These are phyloP conservation scores for Biscogniauxia mediterranea DNA, from an alignment of 2,329 filamentous ascomycete genomes.

Conservation along the genomic window DNA sequence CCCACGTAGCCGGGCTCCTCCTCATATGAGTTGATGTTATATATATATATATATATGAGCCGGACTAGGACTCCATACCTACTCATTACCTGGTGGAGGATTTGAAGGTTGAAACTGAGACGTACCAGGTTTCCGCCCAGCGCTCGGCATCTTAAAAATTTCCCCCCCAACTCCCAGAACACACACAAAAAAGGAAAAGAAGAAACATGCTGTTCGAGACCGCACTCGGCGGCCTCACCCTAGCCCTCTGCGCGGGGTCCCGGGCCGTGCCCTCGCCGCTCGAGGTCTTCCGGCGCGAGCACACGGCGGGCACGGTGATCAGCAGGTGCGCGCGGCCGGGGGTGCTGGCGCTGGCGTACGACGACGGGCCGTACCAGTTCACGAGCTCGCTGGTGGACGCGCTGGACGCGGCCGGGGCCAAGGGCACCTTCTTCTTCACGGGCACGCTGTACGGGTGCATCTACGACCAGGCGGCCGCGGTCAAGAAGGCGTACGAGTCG, in stretches of 20 bases:
- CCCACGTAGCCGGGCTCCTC: neutral
- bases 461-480: slow-evolving; percentile 49
- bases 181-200: neutral
- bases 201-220: slow-evolving; percentile 28
- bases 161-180: neutral
- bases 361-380: slow-evolving; percentile 52
- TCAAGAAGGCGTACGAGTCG: slow-evolving; percentile 49
- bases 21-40: neutral
- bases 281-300: slow-evolving; percentile 40
- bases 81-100: no score
- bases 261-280: slow-evolving; percentile 37
- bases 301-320: slow-evolving; percentile 43
- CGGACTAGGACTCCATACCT: neutral
- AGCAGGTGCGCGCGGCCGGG: slow-evolving; percentile 43
- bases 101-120: neutral
- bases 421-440: slow-evolving; percentile 55
- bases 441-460: slow-evolving; percentile 51
- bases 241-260: slow-evolving; percentile 29
- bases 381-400: slow-evolving; percentile 50
- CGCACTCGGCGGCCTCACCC: slow-evolving; percentile 19
- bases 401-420: slow-evolving; percentile 45
- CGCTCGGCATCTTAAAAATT: neutral
- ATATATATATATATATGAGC: neutral
- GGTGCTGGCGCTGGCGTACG: slow-evolving; percentile 51
- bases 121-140: neutral